Evolutionary conservation across 768 basidiomycete species (phyloP), one percentile per base, ranked within the genome.

Genomic region (Suillus clintonianus): DNA sequence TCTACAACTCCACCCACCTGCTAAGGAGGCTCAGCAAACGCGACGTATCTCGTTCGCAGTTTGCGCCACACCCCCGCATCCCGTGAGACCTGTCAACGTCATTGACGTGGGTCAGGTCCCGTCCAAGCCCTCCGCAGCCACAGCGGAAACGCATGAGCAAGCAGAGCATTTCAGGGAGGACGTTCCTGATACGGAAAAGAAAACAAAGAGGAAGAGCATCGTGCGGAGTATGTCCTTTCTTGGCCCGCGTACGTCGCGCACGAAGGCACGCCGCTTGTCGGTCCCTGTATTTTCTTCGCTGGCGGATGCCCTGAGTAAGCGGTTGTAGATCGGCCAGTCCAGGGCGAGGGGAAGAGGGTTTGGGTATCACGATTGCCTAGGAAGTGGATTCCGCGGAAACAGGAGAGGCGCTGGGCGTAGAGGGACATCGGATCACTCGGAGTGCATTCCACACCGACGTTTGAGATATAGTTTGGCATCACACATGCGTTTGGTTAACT

Each of bases 241-340:
- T 22, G 34, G 1, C 10, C 59, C 67, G 1, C 71, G 60, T 5
- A 60, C 62, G 13, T 60, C 63, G 14, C 65, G 66, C 9, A 17
- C 42, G 19, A 57, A 68, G 32, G 4, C 39, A n/a, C 54, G 3
- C 13, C 64, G 74, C 30, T 64, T 67, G 54, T 74, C 73, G 0
- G 47, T 74, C 15, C 69, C 74, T 22, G 48, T 39, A 11, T 15
- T 14, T n/a, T 32, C 51, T 1, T 34, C 51, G 51, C 11, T 53
- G 32, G 11, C 19, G 19, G 19, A 34, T 34, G 19, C 0, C 37
- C 37, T 7, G 55, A 56, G 24, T 56, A 39, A 39, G 24, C 36
- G 11, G 51, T 19, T 11, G 6, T 53, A 53, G 32, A 34, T 3
- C 10, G 51, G 19, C 1, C 30, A 34, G 10, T 32, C 11, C 10